phyloP scores from a whole-genome alignment of 768 basidiomycete genomes.

The Boletus speciosus region DNA sequence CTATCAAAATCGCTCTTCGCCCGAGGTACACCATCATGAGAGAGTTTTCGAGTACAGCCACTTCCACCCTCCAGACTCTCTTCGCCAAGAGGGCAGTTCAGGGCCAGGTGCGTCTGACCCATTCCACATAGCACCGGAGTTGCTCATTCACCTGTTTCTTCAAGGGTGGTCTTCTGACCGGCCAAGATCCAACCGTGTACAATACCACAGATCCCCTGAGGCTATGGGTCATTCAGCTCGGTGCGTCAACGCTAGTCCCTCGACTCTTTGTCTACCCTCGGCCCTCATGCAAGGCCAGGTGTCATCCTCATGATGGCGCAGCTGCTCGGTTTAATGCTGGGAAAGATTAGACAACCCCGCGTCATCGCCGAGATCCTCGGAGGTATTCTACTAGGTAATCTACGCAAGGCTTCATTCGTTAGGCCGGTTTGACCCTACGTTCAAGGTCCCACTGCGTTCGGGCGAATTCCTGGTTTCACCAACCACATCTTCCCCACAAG shows the following conservation, averaged over 20 bases:
- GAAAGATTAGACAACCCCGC: slow-evolving; percentile 78
- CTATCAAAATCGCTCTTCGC: not conserved
- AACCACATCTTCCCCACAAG: slow-evolving; percentile 73
- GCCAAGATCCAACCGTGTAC: slow-evolving; percentile 66
- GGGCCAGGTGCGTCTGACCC: slow-evolving; percentile 24
- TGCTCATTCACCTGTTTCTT: not conserved
- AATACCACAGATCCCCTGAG: slow-evolving; percentile 64
- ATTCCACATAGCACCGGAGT: not conserved
- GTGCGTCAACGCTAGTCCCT: slow-evolving; percentile 38
- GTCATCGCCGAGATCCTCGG: slow-evolving; percentile 93
- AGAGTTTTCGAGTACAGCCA: slow-evolving; percentile 49
- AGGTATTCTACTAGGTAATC: slow-evolving; percentile 73
- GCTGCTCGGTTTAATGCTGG: slow-evolving; percentile 59
- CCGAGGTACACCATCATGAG: slow-evolving; percentile 20
- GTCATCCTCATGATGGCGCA: slow-evolving; percentile 84
- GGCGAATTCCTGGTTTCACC: slow-evolving; percentile 87
- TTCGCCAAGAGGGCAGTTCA: slow-evolving; percentile 19
- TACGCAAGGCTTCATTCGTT: slow-evolving; percentile 28
- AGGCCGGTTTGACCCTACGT: slow-evolving; percentile 46
- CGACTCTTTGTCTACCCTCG: not conserved
- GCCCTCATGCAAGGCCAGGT: slow-evolving; percentile 32
- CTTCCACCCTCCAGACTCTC: slow-evolving; percentile 10
- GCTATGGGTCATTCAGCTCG: slow-evolving; percentile 74
- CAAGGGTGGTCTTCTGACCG: slow-evolving; percentile 75
- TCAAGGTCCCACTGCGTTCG: slow-evolving; percentile 51